A percentile compares a stretch with the other conserved stretches of the same genome.
Conservation (phyloP, 257 asterid genomes). For the Salvia hispanica region DNA sequence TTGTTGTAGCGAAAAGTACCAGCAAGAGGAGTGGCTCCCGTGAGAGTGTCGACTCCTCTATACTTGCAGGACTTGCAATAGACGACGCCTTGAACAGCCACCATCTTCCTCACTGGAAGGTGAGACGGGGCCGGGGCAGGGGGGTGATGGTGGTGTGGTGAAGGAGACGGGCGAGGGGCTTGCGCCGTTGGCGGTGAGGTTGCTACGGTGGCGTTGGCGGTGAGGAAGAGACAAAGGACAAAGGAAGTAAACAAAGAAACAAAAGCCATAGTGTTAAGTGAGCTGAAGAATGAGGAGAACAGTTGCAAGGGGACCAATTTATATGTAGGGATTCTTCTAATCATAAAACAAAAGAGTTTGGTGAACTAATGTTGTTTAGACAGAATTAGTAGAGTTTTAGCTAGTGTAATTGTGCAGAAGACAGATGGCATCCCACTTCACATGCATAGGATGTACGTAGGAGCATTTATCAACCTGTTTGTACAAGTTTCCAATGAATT, state of each 20-base stretch:
- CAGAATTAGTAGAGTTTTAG: not conserved
- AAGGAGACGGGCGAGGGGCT: slow-evolving; percentile 35
- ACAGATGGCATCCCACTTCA: slow-evolving; percentile 6
- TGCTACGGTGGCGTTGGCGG: slow-evolving; percentile 13
- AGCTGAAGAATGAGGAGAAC: slow-evolving; percentile 7
- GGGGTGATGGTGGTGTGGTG: slow-evolving; percentile 26
- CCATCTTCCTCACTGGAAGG: slow-evolving; percentile 37
- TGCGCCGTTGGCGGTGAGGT: slow-evolving; percentile 21
- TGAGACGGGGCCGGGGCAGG: slow-evolving; percentile 22
- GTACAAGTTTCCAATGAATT: slow-evolving; percentile 6
- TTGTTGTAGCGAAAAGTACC: slow-evolving; percentile 32
- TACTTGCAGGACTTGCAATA: slow-evolving; percentile 74
- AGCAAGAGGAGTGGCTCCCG: slow-evolving; percentile 49
- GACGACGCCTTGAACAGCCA: slow-evolving; percentile 59
- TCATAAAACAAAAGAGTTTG: not conserved
- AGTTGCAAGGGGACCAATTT: slow-evolving; percentile 2
- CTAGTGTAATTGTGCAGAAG: not conserved
- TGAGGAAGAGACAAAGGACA: slow-evolving; percentile 38
- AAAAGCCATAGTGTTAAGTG: slow-evolving; percentile 31
- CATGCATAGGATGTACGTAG: not conserved
- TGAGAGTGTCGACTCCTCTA: slow-evolving; percentile 46
- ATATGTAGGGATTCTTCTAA: slow-evolving; percentile 37
- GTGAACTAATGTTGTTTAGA: not conserved
- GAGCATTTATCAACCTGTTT: not conserved
- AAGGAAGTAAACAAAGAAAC: slow-evolving; percentile 19